Percentiles rank a stretch among this genome's conserved stretches.
Evolutionary conservation across 2,329 filamentous ascomycete species (phyloP).

Genomic region (Phialemonium atrogriseum): DNA sequence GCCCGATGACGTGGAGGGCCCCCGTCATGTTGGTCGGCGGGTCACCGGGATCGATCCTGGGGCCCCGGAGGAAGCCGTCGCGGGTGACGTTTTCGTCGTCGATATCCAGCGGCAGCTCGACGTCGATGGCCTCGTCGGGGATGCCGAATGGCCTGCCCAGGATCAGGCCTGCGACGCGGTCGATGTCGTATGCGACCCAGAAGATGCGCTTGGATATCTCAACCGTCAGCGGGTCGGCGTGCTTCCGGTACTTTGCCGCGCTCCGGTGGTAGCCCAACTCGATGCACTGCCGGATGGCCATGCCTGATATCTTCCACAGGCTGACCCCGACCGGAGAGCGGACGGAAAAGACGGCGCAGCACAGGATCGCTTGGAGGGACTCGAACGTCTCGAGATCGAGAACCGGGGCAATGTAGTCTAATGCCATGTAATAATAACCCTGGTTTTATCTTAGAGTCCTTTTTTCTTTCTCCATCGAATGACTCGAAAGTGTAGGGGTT

Average conservation of each 20-base stretch:
- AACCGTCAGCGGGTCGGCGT: slow-evolving; percentile 8
- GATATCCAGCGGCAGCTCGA: slow-evolving; percentile 21
- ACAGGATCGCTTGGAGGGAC: slow-evolving; percentile 23
- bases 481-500: no score
- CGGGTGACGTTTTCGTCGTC: slow-evolving; percentile 19
- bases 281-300: slow-evolving; percentile 22
- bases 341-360: slow-evolving; percentile 22
- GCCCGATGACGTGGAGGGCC: slow-evolving; percentile 20
- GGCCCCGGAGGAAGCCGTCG: slow-evolving; percentile 11
- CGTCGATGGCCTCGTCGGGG: slow-evolving; percentile 18
- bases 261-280: slow-evolving; percentile 23
- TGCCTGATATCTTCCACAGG: slow-evolving; percentile 20
- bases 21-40: slow-evolving; percentile 20
- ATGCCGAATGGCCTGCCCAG: slow-evolving; percentile 20
- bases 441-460: not conserved
- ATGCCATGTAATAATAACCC: slow-evolving; percentile 1
- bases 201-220: slow-evolving; percentile 19
- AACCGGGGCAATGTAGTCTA: slow-evolving; percentile 9
- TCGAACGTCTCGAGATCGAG: slow-evolving; percentile 18
- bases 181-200: slow-evolving; percentile 18
- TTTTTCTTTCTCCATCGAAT: slow-evolving; percentile 6
- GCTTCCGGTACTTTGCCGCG: slow-evolving; percentile 5
- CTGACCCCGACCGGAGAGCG: slow-evolving; percentile 18
- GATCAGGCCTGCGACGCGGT: slow-evolving; percentile 14
- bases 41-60: slow-evolving; percentile 7